Evolutionary conservation across 2,329 filamentous ascomycete genomes (phyloP), one percentile per base, ranked within the genome.

Genomic region (Colletotrichum sp.): DNA sequence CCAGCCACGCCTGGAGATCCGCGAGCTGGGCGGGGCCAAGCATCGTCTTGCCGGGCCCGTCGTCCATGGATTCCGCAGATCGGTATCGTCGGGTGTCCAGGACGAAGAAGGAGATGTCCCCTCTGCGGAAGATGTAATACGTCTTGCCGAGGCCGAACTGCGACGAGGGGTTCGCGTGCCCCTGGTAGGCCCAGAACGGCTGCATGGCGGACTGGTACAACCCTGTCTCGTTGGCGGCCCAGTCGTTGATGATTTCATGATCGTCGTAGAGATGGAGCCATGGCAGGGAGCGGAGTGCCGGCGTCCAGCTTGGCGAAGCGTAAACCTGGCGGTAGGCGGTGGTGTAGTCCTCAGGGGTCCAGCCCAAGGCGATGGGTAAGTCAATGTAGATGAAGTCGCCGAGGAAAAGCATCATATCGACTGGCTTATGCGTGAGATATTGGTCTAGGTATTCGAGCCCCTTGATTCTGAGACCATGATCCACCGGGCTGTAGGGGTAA

Each of bases 201-300:
- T 93, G 92, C 49, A 90, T 90, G 1, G 93, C 93, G 2, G 91
- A 88, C 6, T 86, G 84, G 78, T 92, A 94, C 2, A 93, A 88
- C 4, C 90, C 89, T 0, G 91, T 93, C 55, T 89, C 90, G 81
- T 93, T 93, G 25, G 88, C 87, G 73, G 89, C 88, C 93, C 93
- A 95, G 83, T 94, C 93, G 75, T 95, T 95, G 15, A 89, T 89
- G 67, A 95, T 93, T 80, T 94, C 93, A 78, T 95, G 93, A 81
- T 95, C 93, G 79, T 95, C 93, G 25, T 93, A 89, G 8, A 93
- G 92, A 80, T 95, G 93, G 12, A 94, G 89, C 93, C 93, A 94
- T 6, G 93, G 92, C 1, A 94, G 84, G 13, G 88, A 83, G 19
- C 86, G 80, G 13, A 79, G 68, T 8, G 73, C 70, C 3, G 73